Evolutionary conservation across 129 eudicot genomes (phyloP).

Genomic region (Centrapalus pauciflorus): DNA sequence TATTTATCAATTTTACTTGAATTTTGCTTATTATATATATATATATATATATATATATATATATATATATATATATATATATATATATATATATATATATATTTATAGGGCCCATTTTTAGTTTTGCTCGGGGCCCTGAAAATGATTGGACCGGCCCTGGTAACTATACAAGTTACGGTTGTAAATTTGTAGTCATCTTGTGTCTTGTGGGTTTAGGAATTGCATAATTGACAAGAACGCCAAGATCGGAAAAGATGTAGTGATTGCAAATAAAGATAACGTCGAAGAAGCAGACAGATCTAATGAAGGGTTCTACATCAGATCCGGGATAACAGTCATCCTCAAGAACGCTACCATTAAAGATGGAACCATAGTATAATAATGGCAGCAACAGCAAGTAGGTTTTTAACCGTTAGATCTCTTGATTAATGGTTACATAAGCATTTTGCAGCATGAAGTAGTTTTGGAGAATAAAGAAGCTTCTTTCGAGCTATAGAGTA

Average conservation of each 20-base stretch:
- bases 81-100: too few species aligned
- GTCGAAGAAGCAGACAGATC: slow-evolving; percentile 68
- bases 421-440: background rate
- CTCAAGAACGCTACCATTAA: slow-evolving; percentile 58
- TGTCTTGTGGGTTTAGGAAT: slow-evolving; percentile 39
- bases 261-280: slow-evolving; percentile 72
- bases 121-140: too few species aligned
- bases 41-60: too few species aligned
- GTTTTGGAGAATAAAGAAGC: background rate
- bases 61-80: too few species aligned
- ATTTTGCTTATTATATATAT: too few species aligned
- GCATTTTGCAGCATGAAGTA: slow-evolving; percentile 18
- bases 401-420: slow-evolving; percentile 1
- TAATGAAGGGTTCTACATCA: slow-evolving; percentile 63
- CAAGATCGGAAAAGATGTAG: slow-evolving; percentile 72
- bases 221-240: slow-evolving; percentile 95
- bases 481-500: slow-evolving; percentile 4
- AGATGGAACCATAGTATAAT: slow-evolving; percentile 48
- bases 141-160: too few species aligned
- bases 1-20: too few species aligned
- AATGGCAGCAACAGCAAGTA: background rate
- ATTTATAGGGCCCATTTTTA: too few species aligned
- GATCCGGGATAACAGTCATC: slow-evolving; percentile 60
- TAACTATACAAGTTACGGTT: background rate
- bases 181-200: background rate